Percentiles rank a stretch among this genome's conserved stretches.
These are phyloP conservation scores for Peribolospora kevripleyi DNA, from an alignment of 768 basidiomycete species.

Conservation along the genomic window DNA sequence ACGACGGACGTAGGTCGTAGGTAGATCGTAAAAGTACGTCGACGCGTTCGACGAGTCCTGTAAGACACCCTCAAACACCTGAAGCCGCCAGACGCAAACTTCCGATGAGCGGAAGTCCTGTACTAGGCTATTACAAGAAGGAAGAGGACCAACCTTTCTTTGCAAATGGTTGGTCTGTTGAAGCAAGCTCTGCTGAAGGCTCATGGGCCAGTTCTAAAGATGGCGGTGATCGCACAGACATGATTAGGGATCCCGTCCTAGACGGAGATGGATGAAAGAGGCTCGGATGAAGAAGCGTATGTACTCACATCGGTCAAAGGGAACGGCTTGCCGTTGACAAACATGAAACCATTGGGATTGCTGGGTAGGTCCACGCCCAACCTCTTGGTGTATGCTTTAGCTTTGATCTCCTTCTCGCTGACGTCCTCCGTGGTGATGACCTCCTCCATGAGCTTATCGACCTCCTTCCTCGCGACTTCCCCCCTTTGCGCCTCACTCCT, in stretches of 20 bases:
- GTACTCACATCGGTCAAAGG: conserved; percentile 38
- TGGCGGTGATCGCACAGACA: neutral
- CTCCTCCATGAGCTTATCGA: conserved; percentile 17
- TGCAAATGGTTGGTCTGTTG: too few species aligned
- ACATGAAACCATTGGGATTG: conserved; percentile 36
- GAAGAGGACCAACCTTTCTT: too few species aligned
- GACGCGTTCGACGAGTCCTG: conserved; percentile 29
- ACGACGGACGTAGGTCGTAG: conserved; percentile 41
- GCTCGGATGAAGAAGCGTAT: neutral
- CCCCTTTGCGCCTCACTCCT: too few species aligned
- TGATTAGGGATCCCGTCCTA: neutral
- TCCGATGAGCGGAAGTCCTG: neutral
- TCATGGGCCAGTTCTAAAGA: conserved; percentile 37
- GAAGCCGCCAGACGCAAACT: conserved; percentile 5
- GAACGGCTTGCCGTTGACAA: conserved; percentile 71
- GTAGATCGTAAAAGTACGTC: conserved; percentile 75
- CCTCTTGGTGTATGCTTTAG: conserved; percentile 33
- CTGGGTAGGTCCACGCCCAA: conserved; percentile 24
- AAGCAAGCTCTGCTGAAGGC: conserved; percentile 26
- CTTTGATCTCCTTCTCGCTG: conserved; percentile 21
- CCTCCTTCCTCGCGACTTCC: conserved; percentile 13
- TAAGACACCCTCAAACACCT: conserved; percentile 3
- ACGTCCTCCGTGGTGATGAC: conserved; percentile 16
- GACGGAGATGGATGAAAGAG: neutral
- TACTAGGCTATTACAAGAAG: neutral